Conservation (phyloP, 139 green algal genomes). For the Coccomyxa sp. region DNA sequence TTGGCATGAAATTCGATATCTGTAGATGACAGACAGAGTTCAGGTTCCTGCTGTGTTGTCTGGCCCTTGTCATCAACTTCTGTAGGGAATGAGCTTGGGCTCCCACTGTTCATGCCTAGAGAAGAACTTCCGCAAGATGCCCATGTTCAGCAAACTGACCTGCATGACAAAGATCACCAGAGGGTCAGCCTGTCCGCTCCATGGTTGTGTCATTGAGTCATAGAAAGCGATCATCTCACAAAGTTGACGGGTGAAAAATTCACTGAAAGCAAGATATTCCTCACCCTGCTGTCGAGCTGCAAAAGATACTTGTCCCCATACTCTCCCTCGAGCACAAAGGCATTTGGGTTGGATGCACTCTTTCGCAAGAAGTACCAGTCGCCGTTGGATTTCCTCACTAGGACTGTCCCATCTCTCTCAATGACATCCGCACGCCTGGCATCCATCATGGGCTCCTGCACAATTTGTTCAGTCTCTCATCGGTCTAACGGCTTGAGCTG, state of each 20-base stretch:
- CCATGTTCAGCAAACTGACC: not conserved
- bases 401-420: not conserved
- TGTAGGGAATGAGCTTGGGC: no score
- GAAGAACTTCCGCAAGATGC: not conserved
- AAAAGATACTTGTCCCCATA: not conserved
- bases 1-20: no score
- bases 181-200: no score
- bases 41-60: no score
- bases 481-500: no score
- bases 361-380: not conserved
- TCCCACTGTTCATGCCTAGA: not conserved
- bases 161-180: not conserved
- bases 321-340: not conserved
- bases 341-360: not conserved
- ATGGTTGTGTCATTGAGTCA: not conserved
- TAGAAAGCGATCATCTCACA: not conserved
- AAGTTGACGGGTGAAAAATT: not conserved
- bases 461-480: not conserved
- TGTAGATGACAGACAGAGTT: no score
- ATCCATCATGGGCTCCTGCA: not conserved
- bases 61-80: no score
- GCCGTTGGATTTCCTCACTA: not conserved
- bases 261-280: not conserved
- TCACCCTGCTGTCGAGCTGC: not conserved
- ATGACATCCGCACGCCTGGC: not conserved